Percentiles rank a stretch among this genome's conserved stretches.
Conservation (phyloP, 208 protist species). For the Blastocrithidia nonstop region DNA sequence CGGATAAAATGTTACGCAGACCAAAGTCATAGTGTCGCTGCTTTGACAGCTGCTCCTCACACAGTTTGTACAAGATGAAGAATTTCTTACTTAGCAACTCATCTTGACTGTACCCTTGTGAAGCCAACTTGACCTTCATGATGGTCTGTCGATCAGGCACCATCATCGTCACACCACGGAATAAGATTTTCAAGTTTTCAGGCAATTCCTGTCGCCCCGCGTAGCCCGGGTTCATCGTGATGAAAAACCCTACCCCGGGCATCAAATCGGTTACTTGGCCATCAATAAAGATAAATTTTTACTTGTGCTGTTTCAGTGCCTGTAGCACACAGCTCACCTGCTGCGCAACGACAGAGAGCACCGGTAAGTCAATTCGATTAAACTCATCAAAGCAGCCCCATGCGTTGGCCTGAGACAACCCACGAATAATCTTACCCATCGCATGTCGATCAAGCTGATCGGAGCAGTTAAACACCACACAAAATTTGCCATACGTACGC, state of each 20-base stretch:
- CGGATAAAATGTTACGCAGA: constrained; percentile 96
- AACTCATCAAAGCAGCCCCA: constrained; percentile 92
- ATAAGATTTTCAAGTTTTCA: constrained; percentile 97
- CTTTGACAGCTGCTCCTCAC: constrained; percentile 96
- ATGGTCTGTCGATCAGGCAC: constrained; percentile 96
- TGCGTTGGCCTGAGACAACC: constrained; percentile 87
- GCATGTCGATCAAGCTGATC: constrained; percentile 89
- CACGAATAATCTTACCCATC: constrained; percentile 92
- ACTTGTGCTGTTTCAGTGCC: constrained; percentile 86
- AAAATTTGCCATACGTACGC: constrained; percentile 89
- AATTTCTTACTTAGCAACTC: constrained; percentile 90
- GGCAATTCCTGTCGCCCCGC: constrained; percentile 96
- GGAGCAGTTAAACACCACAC: constrained; percentile 90
- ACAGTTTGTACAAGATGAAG: constrained; percentile 91
- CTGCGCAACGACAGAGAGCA: constrained; percentile 90
- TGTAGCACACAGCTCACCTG: constrained; percentile 86
- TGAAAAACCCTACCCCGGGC: constrained; percentile 92
- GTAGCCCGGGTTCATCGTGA: constrained; percentile 98
- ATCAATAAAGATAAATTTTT: constrained; percentile 89
- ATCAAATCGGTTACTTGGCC: constrained; percentile 83
- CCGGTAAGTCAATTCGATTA: constrained; percentile 89
- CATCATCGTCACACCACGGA: constrained; percentile 98
- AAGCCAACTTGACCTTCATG: constrained; percentile 92
- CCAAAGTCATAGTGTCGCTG: constrained; percentile 98
- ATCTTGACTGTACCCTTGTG: constrained; percentile 87